phyloP scores from a whole-genome alignment of 1,139 yeast genomes.

The Kodamaea sp. region DNA sequence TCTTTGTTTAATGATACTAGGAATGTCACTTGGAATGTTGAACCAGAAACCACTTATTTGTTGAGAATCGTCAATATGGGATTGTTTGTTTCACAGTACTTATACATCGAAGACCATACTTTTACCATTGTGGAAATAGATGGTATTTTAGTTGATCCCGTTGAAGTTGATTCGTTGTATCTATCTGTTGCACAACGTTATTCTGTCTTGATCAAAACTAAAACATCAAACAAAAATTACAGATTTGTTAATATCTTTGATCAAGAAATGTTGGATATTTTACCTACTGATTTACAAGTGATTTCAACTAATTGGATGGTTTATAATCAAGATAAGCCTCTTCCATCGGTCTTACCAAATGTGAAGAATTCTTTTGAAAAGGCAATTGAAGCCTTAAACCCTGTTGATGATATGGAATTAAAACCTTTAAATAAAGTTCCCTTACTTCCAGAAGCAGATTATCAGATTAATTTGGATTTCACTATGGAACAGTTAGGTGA shows the following conservation, averaged over 20 bases:
- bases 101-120: conserved; percentile 65
- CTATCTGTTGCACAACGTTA: conserved; percentile 72
- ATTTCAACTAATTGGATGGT: conserved; percentile 53
- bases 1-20: conserved; percentile 61
- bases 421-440: conserved; percentile 41
- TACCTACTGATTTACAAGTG: conserved; percentile 51
- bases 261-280: conserved; percentile 60
- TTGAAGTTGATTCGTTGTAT: conserved; percentile 54
- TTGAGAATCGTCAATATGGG: conserved; percentile 65
- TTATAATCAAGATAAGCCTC: conserved; percentile 36
- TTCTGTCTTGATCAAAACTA: conserved; percentile 58
- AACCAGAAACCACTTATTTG: conserved; percentile 60
- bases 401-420: conserved; percentile 55
- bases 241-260: conserved; percentile 64
- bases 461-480: conserved; percentile 54
- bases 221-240: conserved; percentile 45
- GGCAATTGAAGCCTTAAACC: conserved; percentile 20
- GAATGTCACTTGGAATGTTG: conserved; percentile 53
- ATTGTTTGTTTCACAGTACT: conserved; percentile 66
- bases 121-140: conserved; percentile 69
- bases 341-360: conserved; percentile 17
- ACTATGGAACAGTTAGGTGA: conserved; percentile 67
- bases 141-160: conserved; percentile 62
- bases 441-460: conserved; percentile 56
- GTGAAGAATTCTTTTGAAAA: conserved; percentile 16